Conservation (phyloP, 1,139 yeast genomes). For the Eremothecium coryli region DNA sequence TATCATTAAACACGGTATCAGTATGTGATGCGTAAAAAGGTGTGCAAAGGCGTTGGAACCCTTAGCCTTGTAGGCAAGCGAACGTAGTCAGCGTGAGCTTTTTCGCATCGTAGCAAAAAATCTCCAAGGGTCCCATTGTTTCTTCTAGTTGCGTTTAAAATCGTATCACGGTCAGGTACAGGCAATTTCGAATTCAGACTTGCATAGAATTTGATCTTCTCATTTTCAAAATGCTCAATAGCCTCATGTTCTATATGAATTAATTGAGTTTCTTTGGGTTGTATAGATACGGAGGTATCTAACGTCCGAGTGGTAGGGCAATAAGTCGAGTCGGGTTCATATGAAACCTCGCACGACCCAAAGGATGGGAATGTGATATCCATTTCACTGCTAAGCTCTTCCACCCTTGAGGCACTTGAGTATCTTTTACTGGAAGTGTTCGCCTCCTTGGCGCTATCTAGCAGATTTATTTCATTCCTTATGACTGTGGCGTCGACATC, state of each 20-base stretch:
- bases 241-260: neutral
- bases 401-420: neutral
- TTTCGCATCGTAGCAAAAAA: no score
- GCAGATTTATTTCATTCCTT: no score
- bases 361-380: neutral
- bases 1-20: no score
- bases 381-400: neutral
- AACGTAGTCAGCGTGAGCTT: no score
- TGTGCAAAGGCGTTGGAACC: no score
- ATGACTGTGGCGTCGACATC: neutral
- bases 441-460: no score
- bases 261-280: neutral
- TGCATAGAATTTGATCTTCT: slow-evolving; percentile 6
- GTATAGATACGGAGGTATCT: neutral
- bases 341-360: neutral
- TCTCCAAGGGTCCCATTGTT: no score
- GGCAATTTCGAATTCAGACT: slow-evolving; percentile 5
- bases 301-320: neutral
- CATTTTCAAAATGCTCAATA: slow-evolving; percentile 5
- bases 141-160: neutral
- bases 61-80: no score
- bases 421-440: no score
- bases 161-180: neutral
- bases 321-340: neutral
- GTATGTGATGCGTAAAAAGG: no score